A percentile compares a stretch with the other conserved stretches of the same genome.
Conservation (phyloP, 768 basidiomycete genomes). For the Suillus lakei region DNA sequence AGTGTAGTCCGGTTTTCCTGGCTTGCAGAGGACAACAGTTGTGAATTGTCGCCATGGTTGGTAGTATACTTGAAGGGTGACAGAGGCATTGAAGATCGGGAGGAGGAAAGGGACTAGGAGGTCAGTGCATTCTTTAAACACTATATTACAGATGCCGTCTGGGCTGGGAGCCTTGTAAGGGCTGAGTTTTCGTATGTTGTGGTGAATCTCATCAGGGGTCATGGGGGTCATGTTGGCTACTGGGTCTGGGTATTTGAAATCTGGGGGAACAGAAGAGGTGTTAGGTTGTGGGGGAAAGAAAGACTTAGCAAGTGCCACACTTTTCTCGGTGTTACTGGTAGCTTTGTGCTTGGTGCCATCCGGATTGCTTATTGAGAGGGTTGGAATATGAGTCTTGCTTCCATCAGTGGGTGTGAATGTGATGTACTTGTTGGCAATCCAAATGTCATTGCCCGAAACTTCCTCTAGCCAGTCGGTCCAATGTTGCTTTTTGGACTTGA, state of each 20-base stretch:
- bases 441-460: too few relatives aligned
- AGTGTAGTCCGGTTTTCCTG: constrained; percentile 39
- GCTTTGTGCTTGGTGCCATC: constrained; percentile 6
- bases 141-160: constrained; percentile 30
- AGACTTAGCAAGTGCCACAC: constrained; percentile 15
- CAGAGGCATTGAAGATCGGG: constrained; percentile 15
- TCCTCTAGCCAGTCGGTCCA: constrained; percentile 23
- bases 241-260: constrained; percentile 9
- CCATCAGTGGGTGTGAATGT: too few relatives aligned
- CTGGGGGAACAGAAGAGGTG: not conserved
- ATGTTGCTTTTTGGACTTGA: constrained; percentile 16
- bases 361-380: constrained; percentile 6
- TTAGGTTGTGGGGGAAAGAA: constrained; percentile 30
- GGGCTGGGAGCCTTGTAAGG: constrained; percentile 24
- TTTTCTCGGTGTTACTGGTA: constrained; percentile 23
- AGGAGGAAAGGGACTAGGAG: constrained; percentile 14
- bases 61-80: constrained; percentile 16
- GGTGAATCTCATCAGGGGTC: constrained; percentile 17
- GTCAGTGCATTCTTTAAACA: constrained; percentile 20
- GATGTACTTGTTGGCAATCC: too few relatives aligned
- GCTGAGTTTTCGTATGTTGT: constrained; percentile 13
- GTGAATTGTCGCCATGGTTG: constrained; percentile 25
- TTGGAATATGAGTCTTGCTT: constrained; percentile 20
- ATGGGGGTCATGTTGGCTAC: constrained; percentile 5
- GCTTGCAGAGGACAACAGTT: constrained; percentile 40